Evolutionary conservation across 331 rosid species (phyloP).

Genomic region (Rhamnella rubrinervis): DNA sequence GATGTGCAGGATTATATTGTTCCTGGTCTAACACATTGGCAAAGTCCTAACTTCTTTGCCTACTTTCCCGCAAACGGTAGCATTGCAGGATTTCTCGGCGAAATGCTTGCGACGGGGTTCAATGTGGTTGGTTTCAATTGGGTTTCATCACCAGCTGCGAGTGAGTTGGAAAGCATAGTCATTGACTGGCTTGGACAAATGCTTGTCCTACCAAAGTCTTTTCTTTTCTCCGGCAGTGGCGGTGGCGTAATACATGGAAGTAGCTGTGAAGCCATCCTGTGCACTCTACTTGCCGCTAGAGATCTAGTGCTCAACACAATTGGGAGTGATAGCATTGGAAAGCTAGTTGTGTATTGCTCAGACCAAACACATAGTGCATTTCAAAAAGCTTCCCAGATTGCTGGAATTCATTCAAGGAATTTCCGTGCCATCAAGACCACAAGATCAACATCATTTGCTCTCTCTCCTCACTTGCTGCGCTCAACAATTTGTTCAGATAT

Average conservation of each 20-base stretch:
- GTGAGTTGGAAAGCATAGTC: constrained; percentile 39
- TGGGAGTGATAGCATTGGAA: constrained; percentile 17
- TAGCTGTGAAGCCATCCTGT: constrained; percentile 27
- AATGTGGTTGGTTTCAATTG: constrained; percentile 42
- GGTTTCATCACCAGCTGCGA: constrained; percentile 43
- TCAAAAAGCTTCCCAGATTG: constrained; percentile 28
- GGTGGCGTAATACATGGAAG: constrained; percentile 32
- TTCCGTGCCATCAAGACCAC: constrained; percentile 26
- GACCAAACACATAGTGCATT: constrained; percentile 40
- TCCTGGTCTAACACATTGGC: constrained; percentile 44
- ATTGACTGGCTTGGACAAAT: constrained; percentile 42
- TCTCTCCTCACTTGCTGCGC: constrained; percentile 19
- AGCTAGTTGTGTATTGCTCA: constrained; percentile 34
- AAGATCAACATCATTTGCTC: constrained; percentile 7
- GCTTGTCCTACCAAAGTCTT: constrained; percentile 33
- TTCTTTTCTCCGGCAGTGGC: constrained; percentile 27
- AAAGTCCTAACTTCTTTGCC: constrained; percentile 7
- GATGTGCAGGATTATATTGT: constrained; percentile 29
- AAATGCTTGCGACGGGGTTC: constrained; percentile 34
- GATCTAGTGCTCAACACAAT: constrained; percentile 7
- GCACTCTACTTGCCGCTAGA: constrained; percentile 29
- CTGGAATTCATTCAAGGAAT: constrained; percentile 22
- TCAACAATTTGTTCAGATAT: constrained; percentile 18
- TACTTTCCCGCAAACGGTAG: constrained; percentile 29
- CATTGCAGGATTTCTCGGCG: constrained; percentile 32